phyloP scores from a whole-genome alignment of 2,329 filamentous ascomycete species.

The Claviceps digitariae region DNA sequence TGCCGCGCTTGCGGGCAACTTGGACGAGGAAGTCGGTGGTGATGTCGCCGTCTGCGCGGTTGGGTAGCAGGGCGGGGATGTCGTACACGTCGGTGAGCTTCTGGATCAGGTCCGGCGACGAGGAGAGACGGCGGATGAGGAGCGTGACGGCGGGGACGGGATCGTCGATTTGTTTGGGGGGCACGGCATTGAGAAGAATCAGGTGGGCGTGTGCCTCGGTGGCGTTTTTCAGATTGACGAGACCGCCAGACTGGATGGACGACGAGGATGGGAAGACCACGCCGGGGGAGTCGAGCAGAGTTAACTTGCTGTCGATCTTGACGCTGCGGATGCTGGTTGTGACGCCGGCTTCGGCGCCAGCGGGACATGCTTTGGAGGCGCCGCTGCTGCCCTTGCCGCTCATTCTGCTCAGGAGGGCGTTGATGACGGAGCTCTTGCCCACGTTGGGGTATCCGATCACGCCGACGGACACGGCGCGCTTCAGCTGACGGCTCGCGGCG shows the following conservation, averaged over 20 bases:
- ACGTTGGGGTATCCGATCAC: slow-evolving; percentile 95
- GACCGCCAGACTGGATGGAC: slow-evolving; percentile 22
- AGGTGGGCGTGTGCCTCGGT: slow-evolving; percentile 70
- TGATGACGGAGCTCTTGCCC: slow-evolving; percentile 93
- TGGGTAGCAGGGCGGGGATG: slow-evolving; percentile 61
- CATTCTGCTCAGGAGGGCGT: slow-evolving; percentile 70
- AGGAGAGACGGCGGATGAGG: slow-evolving; percentile 67
- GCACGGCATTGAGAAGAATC: slow-evolving; percentile 79
- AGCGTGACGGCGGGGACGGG: slow-evolving; percentile 76
- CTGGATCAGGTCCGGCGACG: slow-evolving; percentile 57
- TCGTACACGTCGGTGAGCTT: slow-evolving; percentile 77
- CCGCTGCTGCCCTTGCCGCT: slow-evolving; percentile 44
- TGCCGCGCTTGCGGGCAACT: slow-evolving; percentile 82
- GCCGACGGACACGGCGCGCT: slow-evolving; percentile 79
- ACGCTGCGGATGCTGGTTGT: slow-evolving; percentile 80
- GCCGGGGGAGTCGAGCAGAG: slow-evolving; percentile 83
- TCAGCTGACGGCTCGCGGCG: slow-evolving; percentile 68
- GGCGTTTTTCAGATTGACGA: slow-evolving; percentile 42
- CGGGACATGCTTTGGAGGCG: slow-evolving; percentile 57
- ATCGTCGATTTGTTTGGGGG: slow-evolving; percentile 88
- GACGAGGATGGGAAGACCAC: slow-evolving; percentile 75
- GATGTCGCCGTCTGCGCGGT: slow-evolving; percentile 53
- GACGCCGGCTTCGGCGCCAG: slow-evolving; percentile 82
- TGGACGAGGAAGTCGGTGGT: slow-evolving; percentile 90
- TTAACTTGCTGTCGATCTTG: slow-evolving; percentile 90